Percentiles rank a stretch among this genome's conserved stretches.
These are phyloP conservation scores for Manihot esculenta DNA, from an alignment of 441 rosid genomes.

Conservation along the genomic window DNA sequence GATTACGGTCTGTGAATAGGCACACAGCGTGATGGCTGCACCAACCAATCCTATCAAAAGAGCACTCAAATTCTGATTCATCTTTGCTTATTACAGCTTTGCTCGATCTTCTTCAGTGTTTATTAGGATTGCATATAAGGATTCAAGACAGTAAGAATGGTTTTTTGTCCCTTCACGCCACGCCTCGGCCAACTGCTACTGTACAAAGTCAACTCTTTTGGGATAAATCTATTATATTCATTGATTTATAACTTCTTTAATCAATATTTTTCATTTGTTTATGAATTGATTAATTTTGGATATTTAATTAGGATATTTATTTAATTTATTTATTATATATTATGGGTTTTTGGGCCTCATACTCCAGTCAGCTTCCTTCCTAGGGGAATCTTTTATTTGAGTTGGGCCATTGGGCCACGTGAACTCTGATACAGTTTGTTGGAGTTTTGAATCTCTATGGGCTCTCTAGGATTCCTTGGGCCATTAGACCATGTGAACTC, in stretches of 20 bases:
- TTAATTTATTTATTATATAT: too few species aligned
- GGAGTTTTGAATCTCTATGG: too few species aligned
- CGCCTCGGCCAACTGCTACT: background rate
- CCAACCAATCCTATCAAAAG: conserved; percentile 71
- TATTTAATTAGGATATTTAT: too few species aligned
- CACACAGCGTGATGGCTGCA: conserved; percentile 68
- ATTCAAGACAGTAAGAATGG: background rate
- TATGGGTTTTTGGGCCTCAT: too few species aligned
- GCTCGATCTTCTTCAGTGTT: conserved; percentile 2
- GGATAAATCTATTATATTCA: background rate
- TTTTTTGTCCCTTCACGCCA: conserved; percentile 4
- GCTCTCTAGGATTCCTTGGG: too few species aligned
- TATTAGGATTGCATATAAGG: background rate
- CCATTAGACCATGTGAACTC: too few species aligned
- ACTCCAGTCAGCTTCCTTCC: too few species aligned
- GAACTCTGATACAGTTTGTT: too few species aligned
- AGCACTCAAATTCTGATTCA: conserved; percentile 55
- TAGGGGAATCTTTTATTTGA: too few species aligned
- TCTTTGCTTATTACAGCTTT: conserved; percentile 26
- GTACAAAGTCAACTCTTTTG: conserved; percentile 21
- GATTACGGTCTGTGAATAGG: conserved; percentile 63
- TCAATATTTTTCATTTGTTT: too few species aligned
- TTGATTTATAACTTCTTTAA: background rate
- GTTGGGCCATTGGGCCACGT: too few species aligned
- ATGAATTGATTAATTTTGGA: too few species aligned